Evolutionary conservation across 345 rosid genomes (phyloP), one percentile per base, ranked within the genome.

Genomic region (Citrus inodora): DNA sequence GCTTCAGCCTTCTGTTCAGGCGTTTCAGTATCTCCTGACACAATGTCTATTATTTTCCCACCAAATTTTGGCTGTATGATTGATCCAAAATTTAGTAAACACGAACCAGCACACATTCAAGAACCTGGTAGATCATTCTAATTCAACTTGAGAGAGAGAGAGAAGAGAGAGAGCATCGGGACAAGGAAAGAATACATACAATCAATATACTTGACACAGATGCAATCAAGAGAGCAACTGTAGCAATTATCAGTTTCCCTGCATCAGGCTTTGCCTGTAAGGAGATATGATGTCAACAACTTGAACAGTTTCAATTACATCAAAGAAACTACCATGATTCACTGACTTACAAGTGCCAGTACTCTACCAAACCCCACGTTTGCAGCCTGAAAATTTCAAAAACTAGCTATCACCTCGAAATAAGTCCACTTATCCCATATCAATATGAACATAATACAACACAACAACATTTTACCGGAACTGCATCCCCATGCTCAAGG

Each of bases 21-120:
- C 1, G 87, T 88, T 65, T 32, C 69, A 71, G 24, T 81, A 60
- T 88, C 89, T 84, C 85, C 82, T 9, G 93, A 88, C 38, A 88
- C 90, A 70, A 90, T 88, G 87, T 90, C 91, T 58, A 90, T 87
- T 76, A 90, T 90, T 86, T 80, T 87, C 22, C 91, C 93, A 75
- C 92, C 93, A 86, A 84, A 90, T 80, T 89, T 89, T 58, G 90
- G 92, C 90, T 89, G 88, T 80, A 82, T 24, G 13, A 76, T 22
- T 32, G 63, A 76, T 76, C 65, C 33, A 51, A 51, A 21, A 40
- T 63, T 53, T 38, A 67, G 38, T 9, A 67, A 25, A 58, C n/a
- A 11, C 24, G 11, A 33, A 58, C 21, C 35, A 37, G 1, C 22
- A 48, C 28, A 32, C 13, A 4, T 21, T 46, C 9, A 5, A 64